Evolutionary conservation across 2,329 filamentous ascomycete genomes (phyloP), one percentile per base, ranked within the genome.

Genomic region (Diaporthe velutina): DNA sequence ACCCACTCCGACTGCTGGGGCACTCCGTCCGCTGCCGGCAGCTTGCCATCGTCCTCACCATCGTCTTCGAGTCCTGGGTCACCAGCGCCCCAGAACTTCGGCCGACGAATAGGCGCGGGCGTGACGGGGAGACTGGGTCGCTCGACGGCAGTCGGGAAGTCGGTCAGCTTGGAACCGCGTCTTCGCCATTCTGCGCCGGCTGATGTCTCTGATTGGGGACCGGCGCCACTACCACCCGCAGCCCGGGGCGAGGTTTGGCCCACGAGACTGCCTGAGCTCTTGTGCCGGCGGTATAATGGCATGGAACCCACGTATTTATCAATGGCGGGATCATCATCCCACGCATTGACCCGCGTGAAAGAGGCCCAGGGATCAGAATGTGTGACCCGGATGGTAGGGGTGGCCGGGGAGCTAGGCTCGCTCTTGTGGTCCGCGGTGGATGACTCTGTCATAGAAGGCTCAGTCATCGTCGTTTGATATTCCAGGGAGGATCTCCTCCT

Each of bases 1-100:
- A 98, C 95, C 96, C 96, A 98, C 84, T 98, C 95, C 82, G 91
- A 90, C 89, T 98, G 96, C 83, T 91, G 88, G 76, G 96, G 95
- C 77, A 98, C 95, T 70, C 95, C 96, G 82, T 94, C 91, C 67
- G 96, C 95, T 77, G 87, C 87, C 76, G 95, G 95, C 78, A 98
- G 87, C 80, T 88, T 87, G 77, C 88, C 88, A 77, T 86, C 84
- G 50, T 86, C 86, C 68, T 90, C 86, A 73, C 87, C 87, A 75
- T 90, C 90, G 35, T 86, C 86, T 77, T 81, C 83, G 73, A 82
- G 78, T 71, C 83, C 83, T 61, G 82, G 79, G 60, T 82, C 83
- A 76, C 84, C 85, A 77, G 83, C 82, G 70, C 90, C 91, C 93
- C 92, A 95, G 82, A 93, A 94, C 68, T 86, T 92, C 45, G 89